Evolutionary conservation across 139 green algal genomes (phyloP), one percentile per base, ranked within the genome.

Genomic region (Monoraphidium neglectum): DNA sequence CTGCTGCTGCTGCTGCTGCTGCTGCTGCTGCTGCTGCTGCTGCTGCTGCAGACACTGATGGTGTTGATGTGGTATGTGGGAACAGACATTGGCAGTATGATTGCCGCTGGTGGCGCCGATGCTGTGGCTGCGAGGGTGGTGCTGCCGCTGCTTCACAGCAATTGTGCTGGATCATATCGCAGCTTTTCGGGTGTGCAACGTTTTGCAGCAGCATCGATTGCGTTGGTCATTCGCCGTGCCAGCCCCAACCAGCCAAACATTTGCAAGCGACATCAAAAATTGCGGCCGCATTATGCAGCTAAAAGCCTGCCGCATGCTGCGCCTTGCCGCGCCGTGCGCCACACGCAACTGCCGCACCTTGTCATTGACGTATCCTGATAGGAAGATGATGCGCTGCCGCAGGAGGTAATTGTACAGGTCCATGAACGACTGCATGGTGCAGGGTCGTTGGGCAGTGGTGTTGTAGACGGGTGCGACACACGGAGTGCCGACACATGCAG

Each of bases 311-410:
- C n/a, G n/a, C 21, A 28, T 60, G 51, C 51, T 60, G 51, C 51
- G 51, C 18, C 18, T 18, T 18, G 51, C 51, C 18, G 51, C 21
- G 21, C 18, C 21, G 18, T 60, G 21, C 18, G 18, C 21, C 18
- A 18, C 51, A 18, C 21, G 21, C 21, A 60, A 60, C 51, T 60
- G 30, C 21, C 72, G 51, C 24, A 83, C 92, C 81, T 95, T 86
- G 72, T 96, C 93, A 72, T 93, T 93, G 56, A 98, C 90, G 57
- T 94, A 91, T 37, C 83, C 79, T 3, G 87, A 87, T 2, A 98
- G 51, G 80, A 97, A 97, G 51, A 98, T 91, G 84, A 98, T 97
- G 36, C 95, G 86, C 67, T 98, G 93, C 1, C 83, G 77, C 28
- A 97, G 76, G 13, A 98, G 80, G 86, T 97, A 93, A 67, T 85